Percentiles rank a stretch among this genome's conserved stretches.
phyloP scores from a whole-genome alignment of 129 eudicot species.

The Scalesia atractyloides region DNA sequence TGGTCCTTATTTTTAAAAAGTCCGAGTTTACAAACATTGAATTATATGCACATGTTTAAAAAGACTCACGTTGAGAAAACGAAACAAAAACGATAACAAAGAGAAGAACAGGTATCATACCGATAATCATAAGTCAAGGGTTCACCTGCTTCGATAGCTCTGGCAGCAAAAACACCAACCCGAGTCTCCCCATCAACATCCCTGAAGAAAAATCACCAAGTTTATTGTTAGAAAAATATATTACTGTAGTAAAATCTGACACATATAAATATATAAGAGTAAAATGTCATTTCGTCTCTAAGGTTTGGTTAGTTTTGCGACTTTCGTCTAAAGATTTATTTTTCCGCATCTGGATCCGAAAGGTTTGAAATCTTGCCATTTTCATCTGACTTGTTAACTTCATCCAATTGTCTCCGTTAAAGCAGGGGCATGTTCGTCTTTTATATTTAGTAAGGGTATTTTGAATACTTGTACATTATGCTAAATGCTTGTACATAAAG shows the following conservation, averaged over 20 bases:
- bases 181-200: slow-evolving; percentile 91
- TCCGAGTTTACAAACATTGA: neutral
- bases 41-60: neutral
- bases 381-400: no score
- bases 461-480: no score
- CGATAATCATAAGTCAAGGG: slow-evolving; percentile 86
- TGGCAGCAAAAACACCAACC: slow-evolving; percentile 87
- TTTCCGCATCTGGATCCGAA: no score
- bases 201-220: slow-evolving; percentile 40
- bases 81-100: neutral
- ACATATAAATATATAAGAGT: neutral
- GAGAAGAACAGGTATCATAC: slow-evolving; percentile 36
- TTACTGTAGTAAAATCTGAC: neutral
- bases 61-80: neutral
- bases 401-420: no score
- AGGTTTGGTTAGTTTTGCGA: no score
- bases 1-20: neutral
- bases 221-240: neutral
- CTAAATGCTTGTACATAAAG: no score
- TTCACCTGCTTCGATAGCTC: slow-evolving; percentile 74
- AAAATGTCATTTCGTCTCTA: no score
- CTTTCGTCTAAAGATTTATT: no score
- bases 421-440: no score
- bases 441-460: no score
- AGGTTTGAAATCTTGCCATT: no score